Percentiles rank a stretch among this genome's conserved stretches.
phyloP scores from a whole-genome alignment of 176 grass and related monocot genomes.

The Carex pumila region DNA sequence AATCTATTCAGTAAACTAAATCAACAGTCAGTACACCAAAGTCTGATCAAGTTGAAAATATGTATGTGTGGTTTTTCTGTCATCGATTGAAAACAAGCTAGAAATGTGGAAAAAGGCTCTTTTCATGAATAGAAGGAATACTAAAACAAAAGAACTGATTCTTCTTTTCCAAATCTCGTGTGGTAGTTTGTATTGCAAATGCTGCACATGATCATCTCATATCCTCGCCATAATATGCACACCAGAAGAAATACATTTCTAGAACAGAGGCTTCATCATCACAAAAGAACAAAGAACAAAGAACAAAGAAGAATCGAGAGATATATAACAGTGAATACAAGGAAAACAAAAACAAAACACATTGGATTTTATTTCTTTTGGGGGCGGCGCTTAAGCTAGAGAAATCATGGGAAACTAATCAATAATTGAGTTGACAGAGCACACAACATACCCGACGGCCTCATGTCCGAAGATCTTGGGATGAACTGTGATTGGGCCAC shows the following conservation, averaged over 20 bases:
- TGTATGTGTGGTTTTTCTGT: neutral
- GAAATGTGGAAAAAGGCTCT: neutral
- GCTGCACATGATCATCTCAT: neutral
- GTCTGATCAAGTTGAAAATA: neutral
- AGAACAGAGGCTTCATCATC: neutral
- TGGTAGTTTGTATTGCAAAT: neutral
- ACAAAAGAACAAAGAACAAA: neutral
- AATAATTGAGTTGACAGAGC: neutral
- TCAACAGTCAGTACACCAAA: neutral
- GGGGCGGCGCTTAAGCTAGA: neutral
- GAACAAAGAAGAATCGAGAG: neutral
- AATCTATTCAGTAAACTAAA: neutral
- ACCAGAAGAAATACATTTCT: neutral
- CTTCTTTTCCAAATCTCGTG: neutral
- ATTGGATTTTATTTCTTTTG: neutral
- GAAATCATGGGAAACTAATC: neutral
- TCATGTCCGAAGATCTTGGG: conserved; percentile 80
- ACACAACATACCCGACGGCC: conserved; percentile 55
- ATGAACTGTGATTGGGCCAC: neutral
- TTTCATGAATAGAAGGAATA: neutral
- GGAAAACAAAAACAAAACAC: neutral
- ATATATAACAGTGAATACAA: neutral
- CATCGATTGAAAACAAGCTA: neutral
- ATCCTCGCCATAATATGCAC: neutral
- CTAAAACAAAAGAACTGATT: neutral